Conservation (phyloP, 257 asterid species). For the Leonotis leonurus region DNA sequence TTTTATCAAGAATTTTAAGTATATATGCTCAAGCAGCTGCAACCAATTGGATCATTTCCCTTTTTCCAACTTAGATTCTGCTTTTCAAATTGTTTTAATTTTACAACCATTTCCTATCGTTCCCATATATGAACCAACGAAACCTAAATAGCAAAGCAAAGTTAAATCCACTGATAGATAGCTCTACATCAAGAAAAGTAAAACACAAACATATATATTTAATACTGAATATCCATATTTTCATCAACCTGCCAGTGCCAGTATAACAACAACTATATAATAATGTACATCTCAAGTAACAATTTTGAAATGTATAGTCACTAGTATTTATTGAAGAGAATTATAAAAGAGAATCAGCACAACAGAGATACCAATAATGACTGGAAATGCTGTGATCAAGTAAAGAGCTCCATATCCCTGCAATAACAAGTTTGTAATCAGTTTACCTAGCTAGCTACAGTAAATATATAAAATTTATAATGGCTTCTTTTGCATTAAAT, state of each 20-base stretch:
- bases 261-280: neutral
- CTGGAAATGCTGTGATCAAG: constrained; percentile 80
- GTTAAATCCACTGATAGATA: too few species aligned
- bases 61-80: too few species aligned
- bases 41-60: too few species aligned
- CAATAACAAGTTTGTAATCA: constrained; percentile 9
- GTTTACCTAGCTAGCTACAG: neutral
- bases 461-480: neutral
- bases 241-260: neutral
- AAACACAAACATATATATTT: neutral
- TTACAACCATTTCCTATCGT: too few species aligned
- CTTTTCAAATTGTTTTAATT: too few species aligned
- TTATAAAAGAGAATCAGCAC: constrained; percentile 77
- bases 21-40: too few species aligned
- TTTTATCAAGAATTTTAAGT: too few species aligned
- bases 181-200: neutral
- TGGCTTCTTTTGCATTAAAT: neutral
- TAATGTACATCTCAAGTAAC: constrained; percentile 18
- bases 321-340: constrained; percentile 54
- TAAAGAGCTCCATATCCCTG: constrained; percentile 95
- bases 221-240: neutral
- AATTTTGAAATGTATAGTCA: neutral
- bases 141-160: too few species aligned
- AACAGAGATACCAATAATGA: constrained; percentile 76
- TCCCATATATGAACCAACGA: too few species aligned